A percentile compares a stretch with the other conserved stretches of the same genome.
Conservation (phyloP, 139 green algal species). For the Klebsormidium nitens region DNA sequence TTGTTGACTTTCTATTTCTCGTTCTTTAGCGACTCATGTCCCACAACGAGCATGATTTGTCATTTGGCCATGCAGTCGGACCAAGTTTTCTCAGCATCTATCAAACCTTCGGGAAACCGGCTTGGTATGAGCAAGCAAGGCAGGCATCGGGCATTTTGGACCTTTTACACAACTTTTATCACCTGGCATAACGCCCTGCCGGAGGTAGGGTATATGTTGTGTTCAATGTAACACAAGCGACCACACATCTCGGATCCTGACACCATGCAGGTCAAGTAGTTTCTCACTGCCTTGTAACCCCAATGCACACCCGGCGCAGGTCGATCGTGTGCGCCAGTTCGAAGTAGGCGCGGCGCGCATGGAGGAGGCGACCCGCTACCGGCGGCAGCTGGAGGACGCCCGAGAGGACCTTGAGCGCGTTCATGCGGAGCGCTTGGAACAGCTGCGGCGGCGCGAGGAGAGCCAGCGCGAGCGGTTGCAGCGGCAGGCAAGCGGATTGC, state of each 20-base stretch:
- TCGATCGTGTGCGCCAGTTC: constrained; percentile 53
- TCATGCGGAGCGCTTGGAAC: constrained; percentile 45
- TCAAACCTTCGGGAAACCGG: no score
- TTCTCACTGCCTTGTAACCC: background rate
- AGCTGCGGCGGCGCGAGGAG: constrained; percentile 50
- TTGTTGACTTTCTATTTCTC: no score
- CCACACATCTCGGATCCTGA: background rate
- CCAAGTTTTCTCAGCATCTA: background rate
- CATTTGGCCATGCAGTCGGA: background rate
- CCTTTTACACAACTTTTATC: constrained; percentile 2
- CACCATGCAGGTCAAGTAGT: background rate
- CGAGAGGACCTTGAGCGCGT: constrained; percentile 46
- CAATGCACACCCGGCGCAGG: constrained; percentile 17
- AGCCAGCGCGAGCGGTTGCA: constrained; percentile 29
- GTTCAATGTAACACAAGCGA: background rate
- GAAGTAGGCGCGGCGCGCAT: constrained; percentile 47
- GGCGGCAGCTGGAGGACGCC: constrained; percentile 11
- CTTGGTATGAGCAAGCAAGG: background rate
- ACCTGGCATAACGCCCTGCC: background rate
- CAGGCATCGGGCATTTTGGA: constrained; percentile 3
- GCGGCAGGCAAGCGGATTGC: background rate
- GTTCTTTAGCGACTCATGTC: no score
- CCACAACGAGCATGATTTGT: no score
- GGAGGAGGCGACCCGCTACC: constrained; percentile 52
- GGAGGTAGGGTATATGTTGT: background rate